These are phyloP conservation scores for Volutella citrinella DNA, from an alignment of 2,329 filamentous ascomycete genomes.

Conservation along the genomic window DNA sequence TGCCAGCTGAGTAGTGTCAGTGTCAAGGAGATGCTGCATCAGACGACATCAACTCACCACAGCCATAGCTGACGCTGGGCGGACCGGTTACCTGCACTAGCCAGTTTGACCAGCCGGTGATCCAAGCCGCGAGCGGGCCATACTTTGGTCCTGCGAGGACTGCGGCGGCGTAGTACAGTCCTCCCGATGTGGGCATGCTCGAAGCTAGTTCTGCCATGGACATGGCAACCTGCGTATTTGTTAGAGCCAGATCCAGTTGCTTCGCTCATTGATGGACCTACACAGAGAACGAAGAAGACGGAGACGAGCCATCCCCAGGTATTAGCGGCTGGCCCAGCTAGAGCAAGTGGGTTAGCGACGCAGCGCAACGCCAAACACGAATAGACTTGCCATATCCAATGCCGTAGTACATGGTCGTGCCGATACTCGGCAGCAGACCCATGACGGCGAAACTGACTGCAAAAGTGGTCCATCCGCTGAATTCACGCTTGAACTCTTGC, in stretches of 20 bases:
- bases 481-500: conserved; percentile 12
- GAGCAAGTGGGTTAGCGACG: background rate
- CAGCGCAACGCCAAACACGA: background rate
- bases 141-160: conserved; percentile 11
- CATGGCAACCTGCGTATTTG: conserved; percentile 8
- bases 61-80: conserved; percentile 10
- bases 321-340: conserved; percentile 10
- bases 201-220: conserved; percentile 12
- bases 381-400: conserved; percentile 7
- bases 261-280: background rate
- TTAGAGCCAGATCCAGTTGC: background rate
- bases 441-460: conserved; percentile 11
- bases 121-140: conserved; percentile 9
- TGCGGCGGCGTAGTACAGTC: conserved; percentile 10
- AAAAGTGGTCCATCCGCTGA: conserved; percentile 8
- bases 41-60: conserved; percentile 4
- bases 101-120: conserved; percentile 12
- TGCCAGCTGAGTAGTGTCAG: conserved; percentile 8
- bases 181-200: conserved; percentile 11
- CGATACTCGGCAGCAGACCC: conserved; percentile 11
- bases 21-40: background rate
- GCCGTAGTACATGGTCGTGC: conserved; percentile 13
- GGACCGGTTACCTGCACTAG: conserved; percentile 10
- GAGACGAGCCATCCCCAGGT: conserved; percentile 12
- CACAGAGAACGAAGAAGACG: conserved; percentile 11